These are phyloP conservation scores for Nissolia schottii DNA, from an alignment of 306 rosid species.

Conservation along the genomic window DNA sequence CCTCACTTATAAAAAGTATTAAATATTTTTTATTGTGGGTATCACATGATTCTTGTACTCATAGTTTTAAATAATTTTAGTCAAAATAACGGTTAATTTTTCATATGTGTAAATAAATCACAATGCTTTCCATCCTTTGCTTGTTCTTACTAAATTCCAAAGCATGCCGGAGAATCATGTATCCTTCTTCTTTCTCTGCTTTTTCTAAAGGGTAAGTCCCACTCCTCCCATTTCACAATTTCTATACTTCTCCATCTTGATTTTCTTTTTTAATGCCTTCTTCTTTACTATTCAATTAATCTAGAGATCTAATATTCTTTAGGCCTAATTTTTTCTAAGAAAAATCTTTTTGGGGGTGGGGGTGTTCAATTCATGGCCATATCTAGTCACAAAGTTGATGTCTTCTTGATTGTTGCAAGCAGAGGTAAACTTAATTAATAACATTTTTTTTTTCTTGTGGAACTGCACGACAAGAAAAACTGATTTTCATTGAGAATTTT, in stretches of 20 bases:
- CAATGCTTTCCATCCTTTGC: background rate
- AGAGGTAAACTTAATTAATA: background rate
- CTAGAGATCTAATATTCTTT: background rate
- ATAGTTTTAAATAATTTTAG: no score
- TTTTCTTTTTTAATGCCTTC: background rate
- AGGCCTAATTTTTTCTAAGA: background rate
- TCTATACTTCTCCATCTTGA: background rate
- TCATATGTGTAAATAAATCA: background rate
- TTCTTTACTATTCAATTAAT: background rate
- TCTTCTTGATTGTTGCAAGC: background rate
- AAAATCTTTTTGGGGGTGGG: background rate
- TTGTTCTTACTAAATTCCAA: background rate
- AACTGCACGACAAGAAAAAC: no score
- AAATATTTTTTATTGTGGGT: background rate
- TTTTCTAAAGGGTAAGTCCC: conserved; percentile 37
- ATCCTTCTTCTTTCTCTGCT: conserved; percentile 25
- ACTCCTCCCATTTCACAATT: background rate
- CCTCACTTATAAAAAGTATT: background rate
- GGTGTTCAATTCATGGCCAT: background rate
- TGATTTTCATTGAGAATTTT: no score
- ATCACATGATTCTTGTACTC: background rate
- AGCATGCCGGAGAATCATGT: conserved; percentile 17
- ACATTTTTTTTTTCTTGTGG: background rate
- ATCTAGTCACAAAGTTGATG: background rate
- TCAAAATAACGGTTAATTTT: background rate